Evolutionary conservation across 2,329 filamentous ascomycete species (phyloP).

Genomic region (Fusarium secorum): DNA sequence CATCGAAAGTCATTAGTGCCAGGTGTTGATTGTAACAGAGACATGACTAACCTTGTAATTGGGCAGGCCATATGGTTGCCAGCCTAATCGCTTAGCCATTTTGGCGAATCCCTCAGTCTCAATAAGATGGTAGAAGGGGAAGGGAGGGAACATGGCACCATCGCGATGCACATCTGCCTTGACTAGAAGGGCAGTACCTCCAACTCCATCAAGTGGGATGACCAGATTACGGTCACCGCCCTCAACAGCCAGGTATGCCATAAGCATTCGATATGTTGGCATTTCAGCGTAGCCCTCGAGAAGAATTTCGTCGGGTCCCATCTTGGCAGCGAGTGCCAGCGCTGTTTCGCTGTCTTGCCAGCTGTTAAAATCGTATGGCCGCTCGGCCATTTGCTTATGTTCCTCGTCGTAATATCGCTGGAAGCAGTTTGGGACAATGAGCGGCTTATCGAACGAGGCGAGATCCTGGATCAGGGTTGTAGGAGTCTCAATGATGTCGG

Average conservation of each 20-base stretch:
- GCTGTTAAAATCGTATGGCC: slow-evolving; percentile 96
- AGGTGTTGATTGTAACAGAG: neutral
- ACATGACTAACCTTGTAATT: slow-evolving; percentile 84
- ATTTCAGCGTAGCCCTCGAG: slow-evolving; percentile 93
- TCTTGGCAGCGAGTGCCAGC: slow-evolving; percentile 74
- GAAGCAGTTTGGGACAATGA: slow-evolving; percentile 95
- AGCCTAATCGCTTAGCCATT: slow-evolving; percentile 91
- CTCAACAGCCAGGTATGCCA: slow-evolving; percentile 79
- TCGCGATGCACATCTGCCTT: slow-evolving; percentile 97
- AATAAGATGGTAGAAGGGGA: slow-evolving; percentile 94
- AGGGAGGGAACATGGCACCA: slow-evolving; percentile 97
- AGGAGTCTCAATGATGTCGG: slow-evolving; percentile 90
- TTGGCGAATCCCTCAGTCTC: slow-evolving; percentile 98
- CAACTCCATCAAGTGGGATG: slow-evolving; percentile 88
- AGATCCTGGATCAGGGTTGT: slow-evolving; percentile 88
- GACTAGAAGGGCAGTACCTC: slow-evolving; percentile 89
- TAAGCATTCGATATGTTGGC: slow-evolving; percentile 88
- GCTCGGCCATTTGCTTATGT: slow-evolving; percentile 73
- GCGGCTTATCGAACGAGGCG: slow-evolving; percentile 83
- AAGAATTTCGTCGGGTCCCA: slow-evolving; percentile 92
- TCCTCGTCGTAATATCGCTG: slow-evolving; percentile 80
- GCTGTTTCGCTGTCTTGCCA: slow-evolving; percentile 92
- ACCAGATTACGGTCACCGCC: slow-evolving; percentile 66
- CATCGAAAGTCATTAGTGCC: slow-evolving; percentile 23
- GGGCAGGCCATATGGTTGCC: slow-evolving; percentile 85